A percentile compares a stretch with the other conserved stretches of the same genome.
Evolutionary conservation across 345 rosid species (phyloP).

Genomic region (Citrus reticulata): DNA sequence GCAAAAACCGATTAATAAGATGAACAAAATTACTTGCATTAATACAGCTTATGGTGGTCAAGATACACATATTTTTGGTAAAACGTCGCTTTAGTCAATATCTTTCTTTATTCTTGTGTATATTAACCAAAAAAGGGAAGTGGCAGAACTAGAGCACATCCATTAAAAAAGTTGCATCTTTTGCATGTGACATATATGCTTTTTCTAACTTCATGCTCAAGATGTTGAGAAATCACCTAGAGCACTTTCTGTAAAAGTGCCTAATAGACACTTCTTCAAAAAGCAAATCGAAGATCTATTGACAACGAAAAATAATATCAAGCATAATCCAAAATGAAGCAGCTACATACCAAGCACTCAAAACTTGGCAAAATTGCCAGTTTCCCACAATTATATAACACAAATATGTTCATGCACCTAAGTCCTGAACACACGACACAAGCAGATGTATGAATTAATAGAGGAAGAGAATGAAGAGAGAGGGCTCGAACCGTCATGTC

Average conservation of each 20-base stretch:
- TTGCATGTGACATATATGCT: too few relatives aligned
- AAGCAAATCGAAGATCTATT: neutral
- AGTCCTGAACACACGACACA: neutral
- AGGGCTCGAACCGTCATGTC: conserved; percentile 14
- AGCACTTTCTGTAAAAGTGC: neutral
- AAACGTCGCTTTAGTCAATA: too few relatives aligned
- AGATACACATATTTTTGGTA: too few relatives aligned
- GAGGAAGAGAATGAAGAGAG: neutral
- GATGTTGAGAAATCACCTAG: neutral
- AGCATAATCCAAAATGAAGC: neutral
- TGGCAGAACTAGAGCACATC: neutral
- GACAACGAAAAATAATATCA: too few relatives aligned
- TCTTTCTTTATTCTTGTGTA: neutral
- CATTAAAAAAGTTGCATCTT: neutral
- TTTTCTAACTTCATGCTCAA: too few relatives aligned
- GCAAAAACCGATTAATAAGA: neutral
- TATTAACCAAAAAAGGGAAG: neutral
- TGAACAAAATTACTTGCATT: neutral
- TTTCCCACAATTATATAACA: neutral
- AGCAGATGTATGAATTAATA: neutral
- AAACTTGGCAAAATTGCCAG: neutral
- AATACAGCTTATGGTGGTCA: neutral
- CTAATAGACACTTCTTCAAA: neutral
- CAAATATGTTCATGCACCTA: neutral
- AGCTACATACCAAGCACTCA: neutral